Conservation (phyloP, 805 yeast species). For the Sporopachydermia lactativora region DNA sequence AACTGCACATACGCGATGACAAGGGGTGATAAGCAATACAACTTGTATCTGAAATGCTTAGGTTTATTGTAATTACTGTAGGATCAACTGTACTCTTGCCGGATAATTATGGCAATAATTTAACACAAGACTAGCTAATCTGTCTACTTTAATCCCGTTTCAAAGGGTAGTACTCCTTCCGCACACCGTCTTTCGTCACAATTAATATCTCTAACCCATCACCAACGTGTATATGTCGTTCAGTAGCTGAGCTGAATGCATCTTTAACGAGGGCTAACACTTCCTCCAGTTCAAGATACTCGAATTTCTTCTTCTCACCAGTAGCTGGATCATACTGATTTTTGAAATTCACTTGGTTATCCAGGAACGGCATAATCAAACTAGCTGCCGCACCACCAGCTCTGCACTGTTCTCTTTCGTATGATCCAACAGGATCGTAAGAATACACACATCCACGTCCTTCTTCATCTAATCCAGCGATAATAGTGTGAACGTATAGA, state of each 20-base stretch:
- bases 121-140: not conserved
- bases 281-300: constrained; percentile 65
- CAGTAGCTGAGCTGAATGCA: constrained; percentile 93
- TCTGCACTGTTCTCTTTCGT: constrained; percentile 93
- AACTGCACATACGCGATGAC: not conserved
- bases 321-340: constrained; percentile 79
- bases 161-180: constrained; percentile 69
- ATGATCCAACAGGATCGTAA: constrained; percentile 95
- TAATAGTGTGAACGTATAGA: constrained; percentile 85
- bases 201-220: constrained; percentile 87
- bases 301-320: constrained; percentile 44
- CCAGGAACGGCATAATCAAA: constrained; percentile 93
- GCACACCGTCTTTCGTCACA: constrained; percentile 87
- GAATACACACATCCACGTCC: constrained; percentile 95
- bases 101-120: too few species aligned
- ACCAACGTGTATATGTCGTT: constrained; percentile 97
- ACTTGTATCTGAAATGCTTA: too few species aligned
- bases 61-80: too few species aligned
- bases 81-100: too few species aligned
- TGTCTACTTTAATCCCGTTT: constrained; percentile 59
- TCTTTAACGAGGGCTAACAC: constrained; percentile 81
- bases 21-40: not conserved
- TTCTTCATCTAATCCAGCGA: constrained; percentile 84
- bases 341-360: constrained; percentile 91
- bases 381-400: constrained; percentile 98